A percentile compares a stretch with the other conserved stretches of the same genome.
phyloP scores from a whole-genome alignment of 2,329 filamentous ascomycete species.

The Chaetomium strumarium region DNA sequence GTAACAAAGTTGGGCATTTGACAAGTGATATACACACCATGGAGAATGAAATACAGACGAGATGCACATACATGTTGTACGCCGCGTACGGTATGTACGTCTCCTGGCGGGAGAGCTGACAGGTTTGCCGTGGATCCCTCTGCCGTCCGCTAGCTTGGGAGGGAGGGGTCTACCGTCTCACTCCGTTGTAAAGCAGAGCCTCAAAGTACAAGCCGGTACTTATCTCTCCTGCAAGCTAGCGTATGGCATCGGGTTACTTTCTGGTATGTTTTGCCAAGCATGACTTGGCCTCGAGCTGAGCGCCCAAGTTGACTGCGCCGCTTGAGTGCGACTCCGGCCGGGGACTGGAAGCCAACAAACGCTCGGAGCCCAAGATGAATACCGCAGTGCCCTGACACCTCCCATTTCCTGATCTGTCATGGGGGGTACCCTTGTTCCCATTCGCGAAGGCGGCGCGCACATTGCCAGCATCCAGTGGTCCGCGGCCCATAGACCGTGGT shows the following conservation, averaged over 20 bases:
- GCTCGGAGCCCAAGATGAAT: neutral
- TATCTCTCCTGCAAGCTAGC: neutral
- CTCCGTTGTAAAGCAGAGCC: neutral
- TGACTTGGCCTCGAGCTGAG: constrained; percentile 1
- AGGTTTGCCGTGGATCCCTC: neutral
- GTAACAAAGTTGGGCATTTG: neutral
- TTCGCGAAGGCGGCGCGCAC: neutral
- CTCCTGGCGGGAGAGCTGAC: neutral
- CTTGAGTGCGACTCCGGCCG: neutral
- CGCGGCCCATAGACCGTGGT: neutral
- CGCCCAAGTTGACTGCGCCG: neutral
- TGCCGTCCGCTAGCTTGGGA: neutral
- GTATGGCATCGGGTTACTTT: neutral
- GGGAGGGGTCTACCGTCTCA: neutral
- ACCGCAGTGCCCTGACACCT: neutral
- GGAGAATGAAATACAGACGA: neutral
- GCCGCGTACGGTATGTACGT: neutral
- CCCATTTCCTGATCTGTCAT: neutral
- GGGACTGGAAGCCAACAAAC: neutral
- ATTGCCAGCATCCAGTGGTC: too few species aligned
- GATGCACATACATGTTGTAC: neutral
- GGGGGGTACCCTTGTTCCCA: neutral
- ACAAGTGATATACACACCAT: neutral
- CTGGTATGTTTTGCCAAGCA: neutral
- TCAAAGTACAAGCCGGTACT: too few species aligned